These are phyloP conservation scores for Clavaria fumosa DNA, from an alignment of 768 basidiomycete species.

Conservation along the genomic window DNA sequence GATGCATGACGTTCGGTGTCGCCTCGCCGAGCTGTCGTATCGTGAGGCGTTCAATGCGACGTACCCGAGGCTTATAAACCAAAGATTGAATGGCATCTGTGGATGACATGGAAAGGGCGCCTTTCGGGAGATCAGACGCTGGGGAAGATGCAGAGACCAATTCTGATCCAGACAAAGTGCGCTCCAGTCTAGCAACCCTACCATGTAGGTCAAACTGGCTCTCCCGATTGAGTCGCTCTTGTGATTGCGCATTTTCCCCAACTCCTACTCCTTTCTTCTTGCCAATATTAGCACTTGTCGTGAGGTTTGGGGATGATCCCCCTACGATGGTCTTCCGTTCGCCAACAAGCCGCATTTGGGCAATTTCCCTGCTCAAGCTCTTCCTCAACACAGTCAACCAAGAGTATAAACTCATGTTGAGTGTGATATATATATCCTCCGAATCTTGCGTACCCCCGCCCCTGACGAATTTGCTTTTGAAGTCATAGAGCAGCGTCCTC, in stretches of 20 bases:
- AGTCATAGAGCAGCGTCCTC: slow-evolving; percentile 47
- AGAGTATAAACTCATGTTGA: slow-evolving; percentile 69
- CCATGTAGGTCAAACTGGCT: no score
- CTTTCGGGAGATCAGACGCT: neutral
- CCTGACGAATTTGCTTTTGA: slow-evolving; percentile 52
- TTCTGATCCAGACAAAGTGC: neutral
- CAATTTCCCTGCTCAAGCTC: slow-evolving; percentile 62
- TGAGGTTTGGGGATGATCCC: slow-evolving; percentile 12
- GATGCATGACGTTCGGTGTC: slow-evolving; percentile 80
- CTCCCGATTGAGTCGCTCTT: neutral
- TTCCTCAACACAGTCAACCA: slow-evolving; percentile 71
- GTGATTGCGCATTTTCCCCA: neutral
- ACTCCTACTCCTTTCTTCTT: neutral
- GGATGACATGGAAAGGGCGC: slow-evolving; percentile 3
- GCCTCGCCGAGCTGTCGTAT: slow-evolving; percentile 80
- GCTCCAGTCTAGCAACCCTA: no score
- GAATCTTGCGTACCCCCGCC: slow-evolving; percentile 35
- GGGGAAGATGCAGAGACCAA: neutral
- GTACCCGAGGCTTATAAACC: slow-evolving; percentile 38
- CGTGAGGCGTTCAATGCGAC: slow-evolving; percentile 64
- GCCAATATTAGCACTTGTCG: neutral
- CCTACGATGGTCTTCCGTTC: slow-evolving; percentile 31
- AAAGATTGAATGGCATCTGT: slow-evolving; percentile 18
- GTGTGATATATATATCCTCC: slow-evolving; percentile 73
- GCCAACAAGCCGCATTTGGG: slow-evolving; percentile 47